Evolutionary conservation across 2,329 filamentous ascomycete genomes (phyloP).

Genomic region (Coniella vitis): DNA sequence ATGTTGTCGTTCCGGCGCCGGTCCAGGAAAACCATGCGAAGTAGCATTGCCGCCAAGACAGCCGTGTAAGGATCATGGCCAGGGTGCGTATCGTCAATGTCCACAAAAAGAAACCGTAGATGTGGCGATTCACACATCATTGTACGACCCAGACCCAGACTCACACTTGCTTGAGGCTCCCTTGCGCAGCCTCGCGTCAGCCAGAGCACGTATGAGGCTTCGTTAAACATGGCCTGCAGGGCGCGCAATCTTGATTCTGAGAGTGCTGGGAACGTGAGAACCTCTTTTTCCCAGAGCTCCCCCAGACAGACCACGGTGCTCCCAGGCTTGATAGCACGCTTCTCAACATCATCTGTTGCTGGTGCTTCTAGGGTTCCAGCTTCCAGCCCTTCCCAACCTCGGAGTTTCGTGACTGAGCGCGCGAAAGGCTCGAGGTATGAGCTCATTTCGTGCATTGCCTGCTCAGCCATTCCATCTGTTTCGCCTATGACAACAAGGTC

Average conservation of each 20-base stretch:
- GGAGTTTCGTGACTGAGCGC: background rate
- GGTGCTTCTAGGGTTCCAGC: background rate
- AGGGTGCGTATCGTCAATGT: background rate
- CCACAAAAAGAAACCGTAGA: background rate
- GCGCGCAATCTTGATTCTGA: background rate
- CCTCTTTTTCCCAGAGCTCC: background rate
- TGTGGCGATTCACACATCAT: background rate
- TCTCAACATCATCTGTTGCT: background rate
- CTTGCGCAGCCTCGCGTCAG: background rate
- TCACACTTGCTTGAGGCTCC: background rate
- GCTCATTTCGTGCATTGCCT: background rate
- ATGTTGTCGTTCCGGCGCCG: background rate
- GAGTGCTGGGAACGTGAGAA: background rate
- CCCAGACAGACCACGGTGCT: background rate
- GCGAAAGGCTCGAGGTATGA: background rate
- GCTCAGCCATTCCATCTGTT: background rate
- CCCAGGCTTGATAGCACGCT: background rate
- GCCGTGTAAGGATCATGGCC: background rate
- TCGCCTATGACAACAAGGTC: background rate
- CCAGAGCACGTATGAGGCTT: background rate
- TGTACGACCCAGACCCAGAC: background rate
- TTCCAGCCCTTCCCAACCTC: background rate
- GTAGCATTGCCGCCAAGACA: background rate
- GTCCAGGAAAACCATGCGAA: background rate
- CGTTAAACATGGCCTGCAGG: background rate